Evolutionary conservation across 305 asterid genomes (phyloP), one percentile per base, ranked within the genome.

Genomic region (Euphrasia arctica): DNA sequence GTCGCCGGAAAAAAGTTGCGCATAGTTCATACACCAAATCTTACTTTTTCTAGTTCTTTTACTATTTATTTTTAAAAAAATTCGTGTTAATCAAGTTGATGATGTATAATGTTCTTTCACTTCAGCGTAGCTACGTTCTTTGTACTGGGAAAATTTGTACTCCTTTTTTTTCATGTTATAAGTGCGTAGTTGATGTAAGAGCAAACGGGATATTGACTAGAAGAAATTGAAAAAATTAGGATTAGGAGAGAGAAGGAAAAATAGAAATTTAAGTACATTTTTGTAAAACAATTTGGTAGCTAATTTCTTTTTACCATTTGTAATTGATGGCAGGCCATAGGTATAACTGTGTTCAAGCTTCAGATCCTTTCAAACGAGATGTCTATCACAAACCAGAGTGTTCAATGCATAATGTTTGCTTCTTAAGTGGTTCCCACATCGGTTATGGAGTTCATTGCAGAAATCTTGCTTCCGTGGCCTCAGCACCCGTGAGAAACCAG

Each of bases 381-480:
- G 66, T 45, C 65, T 42, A 41, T 72, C 68, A 47, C 57, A 22
- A 50, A 36, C 58, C 62, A 12, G 3, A 22, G 59, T 54, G 60
- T 61, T 57, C 66, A 14, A 56, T 41, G 58, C 36, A 9, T 27
- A 6, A 4, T 60, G 34, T 2, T 45, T 45, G 13, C 74, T 63
- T 12, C 36, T 65, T 60, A 39, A 72, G 67, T 63, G 72, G 70
- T 57, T 72, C 58, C 66, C 68, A 72, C 48, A 73, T 50, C 54
- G 76, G 77, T 25, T 69, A 69, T 54, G 70, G 59, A 66, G 54
- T 63, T 52, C 83, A 73, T 43, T 70, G 31, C 55, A 78, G 90
- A 69, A 54, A 68, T 70, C 51, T 83, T 76, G 75, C 85, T 70
- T 89, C 95, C 22, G 59, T 72, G 72, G 79, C 83, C 57, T 60